Evolutionary conservation across 2,329 filamentous ascomycete genomes (phyloP), one percentile per base, ranked within the genome.

Genomic region (Colletotrichum sp.): DNA sequence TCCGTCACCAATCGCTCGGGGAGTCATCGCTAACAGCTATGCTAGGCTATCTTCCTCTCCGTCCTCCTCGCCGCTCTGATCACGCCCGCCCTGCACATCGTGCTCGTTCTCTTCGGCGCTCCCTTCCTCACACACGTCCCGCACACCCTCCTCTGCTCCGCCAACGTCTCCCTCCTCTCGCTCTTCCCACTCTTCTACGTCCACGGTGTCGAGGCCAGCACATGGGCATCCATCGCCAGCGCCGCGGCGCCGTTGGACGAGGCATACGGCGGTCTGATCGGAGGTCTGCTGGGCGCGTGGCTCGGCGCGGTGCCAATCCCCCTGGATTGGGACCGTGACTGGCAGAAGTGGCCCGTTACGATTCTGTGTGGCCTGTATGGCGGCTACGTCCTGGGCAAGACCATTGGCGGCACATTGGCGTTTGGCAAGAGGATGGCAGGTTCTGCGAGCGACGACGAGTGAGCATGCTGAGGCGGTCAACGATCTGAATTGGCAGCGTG

Each of bases 311-410:
- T 99, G 69, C 97, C 98, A 0, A 99, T 99, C 80, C 97, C 97
- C 3, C 88, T 99, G 79, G 97, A 99, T 84, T 99, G 96, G 96
- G 97, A 99, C 84, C 93, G 97, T n/a, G 96, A 98, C 80, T 99
- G 97, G 97, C 97, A 99, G 90, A 95, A 94, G 84, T 99, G 96
- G 95, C 97, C 97, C 0, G 93, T 99, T 64, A 99, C 97, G 0
- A 94, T 99, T 75, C 86, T 99, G 6, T 92, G 91, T 3, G 97
- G 97, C 4, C 89, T 94, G 22, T 99, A 98, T 84, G 85, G 92
- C 8, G 97, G 97, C 2, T 96, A 95, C 84, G 88, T 92, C 2
- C 79, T 95, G 15, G 96, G 96, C 2, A 93, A 94, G 82, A 81
- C 92, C 71, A 78, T 92, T 22, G 92, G 93, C 1, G 90, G 90